A percentile compares a stretch with the other conserved stretches of the same genome.
phyloP scores from a whole-genome alignment of 306 rosid species.

The Quercus engelmannii region DNA sequence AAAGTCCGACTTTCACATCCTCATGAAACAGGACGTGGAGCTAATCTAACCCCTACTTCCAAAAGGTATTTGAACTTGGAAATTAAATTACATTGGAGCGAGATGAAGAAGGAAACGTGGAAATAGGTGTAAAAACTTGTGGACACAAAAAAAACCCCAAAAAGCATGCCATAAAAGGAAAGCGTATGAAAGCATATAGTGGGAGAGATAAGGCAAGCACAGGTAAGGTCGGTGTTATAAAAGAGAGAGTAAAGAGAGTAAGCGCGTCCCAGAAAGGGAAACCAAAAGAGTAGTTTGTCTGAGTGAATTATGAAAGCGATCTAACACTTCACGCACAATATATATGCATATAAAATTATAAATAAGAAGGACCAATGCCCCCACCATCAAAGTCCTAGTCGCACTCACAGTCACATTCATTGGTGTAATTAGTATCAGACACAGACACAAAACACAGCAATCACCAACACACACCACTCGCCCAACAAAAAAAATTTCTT shows the following conservation, averaged over 20 bases:
- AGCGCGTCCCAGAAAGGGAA: constrained; percentile 45
- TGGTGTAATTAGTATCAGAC: constrained; percentile 1
- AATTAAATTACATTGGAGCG: not conserved
- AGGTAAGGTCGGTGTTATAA: constrained; percentile 5
- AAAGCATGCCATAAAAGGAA: constrained; percentile 39
- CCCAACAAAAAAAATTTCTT: not conserved
- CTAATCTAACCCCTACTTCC: not conserved
- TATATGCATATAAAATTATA: not conserved
- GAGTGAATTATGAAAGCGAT: constrained; percentile 59
- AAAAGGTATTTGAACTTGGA: not conserved
- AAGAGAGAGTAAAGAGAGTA: not conserved
- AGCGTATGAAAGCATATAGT: constrained; percentile 14
- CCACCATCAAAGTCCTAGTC: constrained; percentile 19
- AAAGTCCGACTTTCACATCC: too few relatives aligned
- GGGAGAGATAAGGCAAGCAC: not conserved
- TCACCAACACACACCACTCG: constrained; percentile 4
- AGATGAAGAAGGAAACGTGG: constrained; percentile 16
- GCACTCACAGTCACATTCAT: constrained; percentile 37
- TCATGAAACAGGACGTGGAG: not conserved
- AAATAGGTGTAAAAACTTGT: constrained; percentile 6
- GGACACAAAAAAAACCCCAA: constrained; percentile 20
- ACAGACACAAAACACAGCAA: not conserved
- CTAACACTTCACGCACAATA: constrained; percentile 28
- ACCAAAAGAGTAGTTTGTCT: constrained; percentile 44
- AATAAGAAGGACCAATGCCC: constrained; percentile 18